Conservation (phyloP, 2,329 filamentous ascomycete genomes). For the Cryphonectria naterciae region DNA sequence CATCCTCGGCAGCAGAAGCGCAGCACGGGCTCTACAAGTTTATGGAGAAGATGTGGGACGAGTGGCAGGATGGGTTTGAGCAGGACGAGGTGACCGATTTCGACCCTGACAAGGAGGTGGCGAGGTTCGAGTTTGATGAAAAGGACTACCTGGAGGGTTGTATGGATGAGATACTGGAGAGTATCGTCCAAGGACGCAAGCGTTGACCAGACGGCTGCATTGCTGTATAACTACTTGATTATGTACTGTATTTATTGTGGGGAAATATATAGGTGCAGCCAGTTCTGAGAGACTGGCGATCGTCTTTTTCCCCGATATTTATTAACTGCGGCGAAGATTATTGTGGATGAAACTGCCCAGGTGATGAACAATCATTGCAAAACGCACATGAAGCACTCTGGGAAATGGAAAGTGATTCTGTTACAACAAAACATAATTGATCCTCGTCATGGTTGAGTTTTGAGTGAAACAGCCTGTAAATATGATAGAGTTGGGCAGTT, state of each 20-base stretch:
- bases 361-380: neutral
- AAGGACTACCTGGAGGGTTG: neutral
- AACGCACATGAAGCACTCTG: neutral
- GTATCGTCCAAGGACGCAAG: neutral
- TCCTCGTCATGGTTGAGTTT: too few relatives aligned
- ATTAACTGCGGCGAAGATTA: neutral
- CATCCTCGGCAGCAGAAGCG: neutral
- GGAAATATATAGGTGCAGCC: too few relatives aligned
- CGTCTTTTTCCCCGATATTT: too few relatives aligned
- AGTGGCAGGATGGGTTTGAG: conserved; percentile 1
- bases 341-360: neutral
- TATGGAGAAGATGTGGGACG: neutral
- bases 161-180: neutral
- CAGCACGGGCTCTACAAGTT: neutral
- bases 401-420: neutral
- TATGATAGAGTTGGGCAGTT: neutral
- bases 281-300: too few relatives aligned
- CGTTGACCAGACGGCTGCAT: neutral
- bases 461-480: too few relatives aligned
- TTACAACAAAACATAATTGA: too few relatives aligned
- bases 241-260: too few relatives aligned
- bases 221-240: neutral
- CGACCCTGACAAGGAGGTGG: neutral
- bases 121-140: neutral
- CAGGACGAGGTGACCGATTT: neutral